These are phyloP conservation scores for Margaritispora aquatica DNA, from an alignment of 495 filamentous ascomycete species.

Conservation along the genomic window DNA sequence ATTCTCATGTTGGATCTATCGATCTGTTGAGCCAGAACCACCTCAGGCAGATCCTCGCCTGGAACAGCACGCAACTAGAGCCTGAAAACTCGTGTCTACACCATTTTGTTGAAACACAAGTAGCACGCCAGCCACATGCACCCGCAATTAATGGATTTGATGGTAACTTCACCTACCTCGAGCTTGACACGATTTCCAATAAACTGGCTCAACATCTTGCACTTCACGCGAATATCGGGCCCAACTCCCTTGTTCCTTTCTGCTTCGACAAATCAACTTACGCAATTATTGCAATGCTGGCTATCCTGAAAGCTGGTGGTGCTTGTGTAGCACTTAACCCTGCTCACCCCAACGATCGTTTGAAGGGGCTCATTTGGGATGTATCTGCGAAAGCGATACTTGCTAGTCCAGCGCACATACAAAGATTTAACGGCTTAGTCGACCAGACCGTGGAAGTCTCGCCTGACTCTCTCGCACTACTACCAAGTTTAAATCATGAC, in stretches of 20 bases:
- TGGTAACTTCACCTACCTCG: constrained; percentile 29
- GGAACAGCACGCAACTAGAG: neutral
- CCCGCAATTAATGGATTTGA: constrained; percentile 26
- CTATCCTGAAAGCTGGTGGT: constrained; percentile 36
- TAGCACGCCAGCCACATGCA: neutral
- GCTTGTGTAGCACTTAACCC: constrained; percentile 42
- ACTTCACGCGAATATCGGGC: neutral
- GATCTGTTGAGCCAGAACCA: neutral
- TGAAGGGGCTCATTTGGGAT: neutral
- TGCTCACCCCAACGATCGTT: neutral
- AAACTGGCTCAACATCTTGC: neutral
- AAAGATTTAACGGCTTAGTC: no score
- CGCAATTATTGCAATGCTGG: constrained; percentile 35
- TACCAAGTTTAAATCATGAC: neutral
- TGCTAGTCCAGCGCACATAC: neutral
- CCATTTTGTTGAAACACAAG: constrained; percentile 1
- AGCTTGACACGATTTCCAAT: constrained; percentile 6
- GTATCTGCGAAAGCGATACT: neutral
- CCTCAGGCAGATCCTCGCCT: neutral
- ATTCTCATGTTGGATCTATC: no score
- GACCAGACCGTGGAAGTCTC: neutral
- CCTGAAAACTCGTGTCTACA: neutral
- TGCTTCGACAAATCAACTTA: constrained; percentile 38
- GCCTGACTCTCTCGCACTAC: neutral
- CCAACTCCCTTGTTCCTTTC: neutral